Base-by-base conservation (phyloP, 208 protist genomes). In the Trypanosoma brucei region DNA sequence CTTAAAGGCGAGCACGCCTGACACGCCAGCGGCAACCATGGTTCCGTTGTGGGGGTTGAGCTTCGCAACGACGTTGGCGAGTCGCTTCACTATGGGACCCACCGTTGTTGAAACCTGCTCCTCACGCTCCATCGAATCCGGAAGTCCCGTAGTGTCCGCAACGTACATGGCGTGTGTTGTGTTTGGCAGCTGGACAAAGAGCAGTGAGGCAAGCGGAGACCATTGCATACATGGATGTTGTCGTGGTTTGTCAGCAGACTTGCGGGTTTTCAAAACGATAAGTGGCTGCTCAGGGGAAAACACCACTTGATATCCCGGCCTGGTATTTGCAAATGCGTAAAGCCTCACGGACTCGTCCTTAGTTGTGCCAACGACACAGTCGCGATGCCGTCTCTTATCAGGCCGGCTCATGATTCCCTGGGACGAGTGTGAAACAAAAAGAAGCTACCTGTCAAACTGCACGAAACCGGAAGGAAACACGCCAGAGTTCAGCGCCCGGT, bases 31-130 rank as follows among this genome's bases (percentile, higher is more conserved):
- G 3, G 88, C 88, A 30, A 91, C 70, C 62, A 94, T 70, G 14
- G 75, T 83, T 8, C 67, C 85, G 45, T 90, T 75, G 62, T 88
- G 77, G 3, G 85, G 84, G 60, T 94, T 94, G 13, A 94, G 75
- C 42, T 72, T 63, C 13, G 71, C 65, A 31, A 94, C 22, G 2
- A 72, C 57, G 69, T 94, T 94, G 55, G 76, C 59, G 4, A 89
- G 57, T 13, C 75, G 83, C 74, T 79, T 78, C 53, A 91, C 63
- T 51, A 88, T 35, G 1, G 74, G 72, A 8, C 85, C 88, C 8
- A 77, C 77, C 52, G 55, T 70, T 7, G 75, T 62, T 2, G 69
- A 73, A 59, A 79, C 76, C 8, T 73, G 53, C 36, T 72, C 51
- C 71, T 94, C 84, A 53, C 84, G 78, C 65, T 85, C 70, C 37